These are phyloP conservation scores for Platanthera guangdongensis DNA, from an alignment of 106 monocot species.

Conservation along the genomic window DNA sequence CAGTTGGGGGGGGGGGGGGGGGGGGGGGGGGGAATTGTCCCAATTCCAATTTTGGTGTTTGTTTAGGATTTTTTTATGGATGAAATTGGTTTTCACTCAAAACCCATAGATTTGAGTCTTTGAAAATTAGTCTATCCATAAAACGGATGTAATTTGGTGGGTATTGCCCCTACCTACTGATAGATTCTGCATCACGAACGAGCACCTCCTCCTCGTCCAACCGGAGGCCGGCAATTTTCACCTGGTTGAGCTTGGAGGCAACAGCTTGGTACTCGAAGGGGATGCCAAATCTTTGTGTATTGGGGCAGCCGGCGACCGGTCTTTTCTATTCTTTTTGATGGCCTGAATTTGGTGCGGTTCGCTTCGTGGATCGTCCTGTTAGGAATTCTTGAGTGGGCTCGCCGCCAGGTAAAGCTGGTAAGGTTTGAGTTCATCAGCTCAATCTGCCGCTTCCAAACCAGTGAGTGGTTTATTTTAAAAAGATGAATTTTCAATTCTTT, in stretches of 20 bases:
- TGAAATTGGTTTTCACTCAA: too few species aligned
- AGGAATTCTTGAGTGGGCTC: slow-evolving; percentile 5
- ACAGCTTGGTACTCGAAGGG: slow-evolving; percentile 52
- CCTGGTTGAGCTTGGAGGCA: slow-evolving; percentile 42
- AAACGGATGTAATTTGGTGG: too few species aligned
- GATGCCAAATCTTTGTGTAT: slow-evolving; percentile 46
- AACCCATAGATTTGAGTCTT: too few species aligned
- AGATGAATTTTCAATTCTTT: too few species aligned
- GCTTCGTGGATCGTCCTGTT: slow-evolving; percentile 3
- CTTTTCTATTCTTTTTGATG: slow-evolving; percentile 49
- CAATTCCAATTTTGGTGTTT: too few species aligned
- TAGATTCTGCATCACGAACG: not conserved
- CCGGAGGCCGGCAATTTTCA: slow-evolving; percentile 32
- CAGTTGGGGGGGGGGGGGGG: too few species aligned
- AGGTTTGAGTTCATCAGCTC: slow-evolving; percentile 4
- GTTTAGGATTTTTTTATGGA: too few species aligned
- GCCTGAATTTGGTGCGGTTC: slow-evolving; percentile 57
- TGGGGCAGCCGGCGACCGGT: slow-evolving; percentile 46
- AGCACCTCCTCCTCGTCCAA: slow-evolving; percentile 49
- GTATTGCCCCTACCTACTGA: too few species aligned
- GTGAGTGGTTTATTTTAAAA: not conserved
- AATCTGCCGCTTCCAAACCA: not conserved
- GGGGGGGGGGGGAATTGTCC: too few species aligned
- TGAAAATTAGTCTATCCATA: too few species aligned
- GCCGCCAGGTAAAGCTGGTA: slow-evolving; percentile 6